Evolutionary conservation across 2,329 filamentous ascomycete genomes (phyloP), one percentile per base, ranked within the genome.

Genomic region (Pochonia chlamydosporia): DNA sequence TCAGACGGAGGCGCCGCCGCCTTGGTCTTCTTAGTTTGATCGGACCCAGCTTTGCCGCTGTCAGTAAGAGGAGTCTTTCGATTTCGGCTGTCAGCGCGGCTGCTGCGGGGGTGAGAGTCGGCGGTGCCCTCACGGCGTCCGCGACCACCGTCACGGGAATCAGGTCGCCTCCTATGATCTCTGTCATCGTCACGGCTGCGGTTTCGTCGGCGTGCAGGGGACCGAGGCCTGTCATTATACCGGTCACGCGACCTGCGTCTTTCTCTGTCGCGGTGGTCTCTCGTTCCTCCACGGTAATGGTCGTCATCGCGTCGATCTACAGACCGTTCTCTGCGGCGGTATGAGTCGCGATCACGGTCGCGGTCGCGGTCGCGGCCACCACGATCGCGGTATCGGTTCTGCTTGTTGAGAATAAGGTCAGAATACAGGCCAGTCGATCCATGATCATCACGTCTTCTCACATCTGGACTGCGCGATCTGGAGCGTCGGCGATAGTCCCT

Each of bases 81-180:
- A 46, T 63, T 62, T 55, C 71, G 78, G 61, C 75, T 81, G 58
- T 84, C 82, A 59, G 82, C 84, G 64, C 78, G 79, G 73, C 77
- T 82, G 69, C 73, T 77, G 65, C 82, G 81, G 61, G 76, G 66
- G 66, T 76, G 79, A 58, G 84, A 82, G 69, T 89, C 85, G 76
- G 81, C 76, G 67, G 85, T 86, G 66, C 77, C 81, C 65, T 85
- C 86, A 65, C 79, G 80, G 63, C 79, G 80, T 57, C 74, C 76
- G 63, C 75, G 77, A 61, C 69, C 72, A 63, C 78, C 78, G 61
- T 88, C 85, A 65, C 79, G 79, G 64, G 82, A 88, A 60, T 84
- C 84, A 67, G 89, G 87, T 76, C 84, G 83, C 71, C 83, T 84
- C 59, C 83, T 82, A 59, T 81, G 73, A 58, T 87, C 82, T 63